Conservation (phyloP, 371 early-diverging fungal species). For the Mortierella sp. region DNA sequence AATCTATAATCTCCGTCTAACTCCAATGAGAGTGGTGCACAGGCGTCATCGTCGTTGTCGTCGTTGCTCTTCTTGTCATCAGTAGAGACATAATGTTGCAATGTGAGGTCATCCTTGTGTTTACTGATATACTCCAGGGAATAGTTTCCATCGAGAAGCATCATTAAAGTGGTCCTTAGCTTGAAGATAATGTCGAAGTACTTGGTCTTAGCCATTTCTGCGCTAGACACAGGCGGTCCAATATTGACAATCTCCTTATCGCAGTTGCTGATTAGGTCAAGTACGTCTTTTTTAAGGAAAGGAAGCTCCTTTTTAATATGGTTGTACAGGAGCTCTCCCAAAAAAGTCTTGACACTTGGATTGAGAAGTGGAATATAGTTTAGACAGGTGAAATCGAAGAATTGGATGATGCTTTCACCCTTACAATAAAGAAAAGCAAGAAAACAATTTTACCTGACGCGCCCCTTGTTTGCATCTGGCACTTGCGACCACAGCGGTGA, state of each 20-base stretch:
- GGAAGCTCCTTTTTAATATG: constrained; percentile 49
- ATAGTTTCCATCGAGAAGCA: constrained; percentile 28
- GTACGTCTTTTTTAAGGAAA: constrained; percentile 22
- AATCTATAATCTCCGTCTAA: constrained; percentile 13
- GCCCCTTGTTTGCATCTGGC: constrained; percentile 17
- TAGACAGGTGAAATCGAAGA: no score
- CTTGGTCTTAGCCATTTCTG: constrained; percentile 11
- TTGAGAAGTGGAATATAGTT: no score
- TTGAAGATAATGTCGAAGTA: constrained; percentile 20
- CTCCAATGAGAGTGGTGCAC: constrained; percentile 4
- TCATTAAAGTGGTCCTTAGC: constrained; percentile 17
- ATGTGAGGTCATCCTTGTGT: constrained; percentile 3
- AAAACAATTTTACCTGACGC: no score
- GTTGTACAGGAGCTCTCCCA: constrained; percentile 25
- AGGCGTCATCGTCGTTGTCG: not conserved
- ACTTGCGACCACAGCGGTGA: constrained; percentile 18
- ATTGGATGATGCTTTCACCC: no score
- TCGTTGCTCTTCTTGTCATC: not conserved
- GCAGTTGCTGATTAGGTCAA: constrained; percentile 2
- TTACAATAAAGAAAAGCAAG: no score
- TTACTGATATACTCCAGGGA: constrained; percentile 24
- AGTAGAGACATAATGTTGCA: constrained; percentile 1
- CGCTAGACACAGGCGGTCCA: constrained; percentile 13
- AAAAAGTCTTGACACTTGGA: constrained; percentile 21
- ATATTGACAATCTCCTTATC: constrained; percentile 27